Conservation (phyloP, 495 filamentous ascomycete genomes). For the Pseudomonodictys pantanalensis region DNA sequence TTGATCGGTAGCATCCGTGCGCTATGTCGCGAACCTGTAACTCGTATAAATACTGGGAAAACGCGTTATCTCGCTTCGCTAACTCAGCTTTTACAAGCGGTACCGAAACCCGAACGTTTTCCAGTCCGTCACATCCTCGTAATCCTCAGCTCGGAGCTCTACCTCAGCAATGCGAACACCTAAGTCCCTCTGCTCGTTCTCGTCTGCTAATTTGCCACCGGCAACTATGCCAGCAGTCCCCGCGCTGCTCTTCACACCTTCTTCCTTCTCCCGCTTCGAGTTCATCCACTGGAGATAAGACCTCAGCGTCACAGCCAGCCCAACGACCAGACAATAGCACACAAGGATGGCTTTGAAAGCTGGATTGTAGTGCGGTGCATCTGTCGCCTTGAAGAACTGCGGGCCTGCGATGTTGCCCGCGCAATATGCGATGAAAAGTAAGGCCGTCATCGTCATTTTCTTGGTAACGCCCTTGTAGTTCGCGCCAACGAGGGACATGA, state of each 20-base stretch:
- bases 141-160: conserved; percentile 10
- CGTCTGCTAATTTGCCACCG: conserved; percentile 4
- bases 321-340: conserved; percentile 8
- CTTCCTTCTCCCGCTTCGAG: conserved; percentile 5
- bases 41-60: too few species aligned
- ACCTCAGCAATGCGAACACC: background rate
- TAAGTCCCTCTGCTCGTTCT: background rate
- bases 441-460: conserved; percentile 61
- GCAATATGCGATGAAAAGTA: conserved; percentile 51
- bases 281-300: conserved; percentile 6
- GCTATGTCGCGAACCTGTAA: too few species aligned
- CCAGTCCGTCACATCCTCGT: conserved; percentile 19
- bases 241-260: conserved; percentile 10
- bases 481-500: conserved; percentile 6
- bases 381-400: conserved; percentile 58
- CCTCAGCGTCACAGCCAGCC: conserved; percentile 1
- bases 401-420: conserved; percentile 39
- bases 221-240: conserved; percentile 3
- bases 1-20: too few species aligned
- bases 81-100: too few species aligned
- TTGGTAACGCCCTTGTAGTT: conserved; percentile 54
- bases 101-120: conserved; percentile 17
- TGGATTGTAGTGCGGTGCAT: conserved; percentile 45
- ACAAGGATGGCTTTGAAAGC: conserved; percentile 13
- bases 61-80: too few species aligned